A percentile compares a stretch with the other conserved stretches of the same genome.
phyloP scores from a whole-genome alignment of 352 stramenopile genomes.

The Phytopythium aichiense region DNA sequence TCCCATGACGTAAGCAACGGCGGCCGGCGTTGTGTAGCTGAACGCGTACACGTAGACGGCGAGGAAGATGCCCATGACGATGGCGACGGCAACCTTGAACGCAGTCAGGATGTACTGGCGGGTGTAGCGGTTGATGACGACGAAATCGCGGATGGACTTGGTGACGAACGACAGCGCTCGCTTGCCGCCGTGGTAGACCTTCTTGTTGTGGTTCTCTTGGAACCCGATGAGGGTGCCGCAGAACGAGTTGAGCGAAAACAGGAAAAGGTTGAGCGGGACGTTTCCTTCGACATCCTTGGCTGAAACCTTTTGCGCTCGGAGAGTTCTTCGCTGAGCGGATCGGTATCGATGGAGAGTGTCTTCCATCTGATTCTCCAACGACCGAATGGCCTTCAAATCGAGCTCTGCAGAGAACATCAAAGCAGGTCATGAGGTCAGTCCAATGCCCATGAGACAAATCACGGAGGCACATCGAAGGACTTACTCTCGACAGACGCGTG shows the following conservation, averaged over 20 bases:
- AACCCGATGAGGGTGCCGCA: constrained; percentile 75
- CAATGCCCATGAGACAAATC: neutral
- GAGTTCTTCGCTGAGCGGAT: constrained; percentile 44
- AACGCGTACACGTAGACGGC: constrained; percentile 76
- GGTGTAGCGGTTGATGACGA: constrained; percentile 41
- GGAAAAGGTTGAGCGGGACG: constrained; percentile 73
- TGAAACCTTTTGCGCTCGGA: constrained; percentile 48
- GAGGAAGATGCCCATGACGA: constrained; percentile 61
- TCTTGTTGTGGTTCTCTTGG: constrained; percentile 58
- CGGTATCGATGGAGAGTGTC: constrained; percentile 58
- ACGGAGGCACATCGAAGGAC: constrained; percentile 5
- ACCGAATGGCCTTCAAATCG: constrained; percentile 36
- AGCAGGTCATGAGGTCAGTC: constrained; percentile 6
- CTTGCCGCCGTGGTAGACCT: constrained; percentile 38
- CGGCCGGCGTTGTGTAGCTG: constrained; percentile 50
- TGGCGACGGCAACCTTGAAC: constrained; percentile 55
- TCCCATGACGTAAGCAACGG: constrained; percentile 76
- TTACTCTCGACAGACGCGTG: constrained; percentile 44
- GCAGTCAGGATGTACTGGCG: constrained; percentile 33
- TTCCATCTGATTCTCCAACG: constrained; percentile 68
- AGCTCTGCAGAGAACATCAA: constrained; percentile 24
- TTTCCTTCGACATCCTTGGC: constrained; percentile 78
- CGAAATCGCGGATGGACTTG: constrained; percentile 44
- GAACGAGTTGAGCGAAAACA: constrained; percentile 83
- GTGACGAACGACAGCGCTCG: constrained; percentile 48